Evolutionary conservation across 2,329 filamentous ascomycete species (phyloP), one percentile per base, ranked within the genome.

Genomic region (Pseudogymnoascus sp.): DNA sequence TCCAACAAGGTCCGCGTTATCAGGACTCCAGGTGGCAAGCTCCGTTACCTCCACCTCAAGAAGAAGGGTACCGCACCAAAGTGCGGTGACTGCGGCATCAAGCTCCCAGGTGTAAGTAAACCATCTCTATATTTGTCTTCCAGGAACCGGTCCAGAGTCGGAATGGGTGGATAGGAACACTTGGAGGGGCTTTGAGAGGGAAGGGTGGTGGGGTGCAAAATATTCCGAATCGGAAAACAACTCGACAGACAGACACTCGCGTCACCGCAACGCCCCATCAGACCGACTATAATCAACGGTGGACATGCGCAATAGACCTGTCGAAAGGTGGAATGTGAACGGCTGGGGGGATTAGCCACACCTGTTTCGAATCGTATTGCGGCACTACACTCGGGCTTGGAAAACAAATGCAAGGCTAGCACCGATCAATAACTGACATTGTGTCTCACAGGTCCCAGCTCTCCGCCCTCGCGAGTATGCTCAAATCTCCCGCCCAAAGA

Each of bases 31-130:
- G 95, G 94, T 79, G 94, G 94, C 79, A 86, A 93, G 79, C 88
- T 96, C 76, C 88, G 94, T 79, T 88, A 96, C 78, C 90, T 97
- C 74, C 93, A 99, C 89, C 92, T 97, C 85, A 97, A 97, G 90
- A 99, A 99, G 91, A 90, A 88, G 79, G 94, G 92, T 74, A 96
- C 92, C 78, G 90, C 92, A 69, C 94, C 94, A 77, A 99, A 99
- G 86, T 99, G 94, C 79, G 91, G 95, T 86, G 94, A 99, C 86
- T 99, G 95, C 78, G 94, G 94, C 77, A 87, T 86, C 83, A 97
- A 97, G 85, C 89, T 99, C 75, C 87, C 91, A 77, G 94, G 94
- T 80, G 92, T 99, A 91, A 89, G 92, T 95, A 62, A 23, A 64
- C 62, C 60, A 60, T 39, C 62, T 60, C 22, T 55, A n/a, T 38